These are phyloP conservation scores for Heliamphora exappendiculata DNA, from an alignment of 148 eudicot genomes.

Conservation along the genomic window DNA sequence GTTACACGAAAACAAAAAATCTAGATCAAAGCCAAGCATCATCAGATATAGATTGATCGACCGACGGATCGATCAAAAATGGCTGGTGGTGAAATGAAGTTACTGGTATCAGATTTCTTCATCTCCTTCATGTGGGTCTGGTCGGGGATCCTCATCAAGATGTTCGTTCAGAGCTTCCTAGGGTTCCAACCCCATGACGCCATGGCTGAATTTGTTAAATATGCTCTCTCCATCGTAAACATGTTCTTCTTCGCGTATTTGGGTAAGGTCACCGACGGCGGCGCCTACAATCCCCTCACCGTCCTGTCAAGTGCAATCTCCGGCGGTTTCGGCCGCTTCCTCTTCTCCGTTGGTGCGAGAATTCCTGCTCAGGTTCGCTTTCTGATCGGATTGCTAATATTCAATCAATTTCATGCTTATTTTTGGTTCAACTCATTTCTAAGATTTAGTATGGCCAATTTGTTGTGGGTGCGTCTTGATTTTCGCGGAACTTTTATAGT, in stretches of 20 bases:
- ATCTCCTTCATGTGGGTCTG: conserved; percentile 72
- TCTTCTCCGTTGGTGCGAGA: conserved; percentile 64
- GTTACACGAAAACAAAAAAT: no score
- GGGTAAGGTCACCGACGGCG: conserved; percentile 48
- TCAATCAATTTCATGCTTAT: neutral
- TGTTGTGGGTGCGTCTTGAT: no score
- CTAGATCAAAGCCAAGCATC: no score
- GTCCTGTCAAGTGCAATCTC: conserved; percentile 54
- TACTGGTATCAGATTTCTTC: conserved; percentile 45
- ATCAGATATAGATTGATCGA: neutral
- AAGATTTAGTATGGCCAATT: no score
- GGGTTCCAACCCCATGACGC: conserved; percentile 38
- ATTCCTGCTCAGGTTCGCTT: conserved; percentile 79
- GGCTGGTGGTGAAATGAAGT: conserved; percentile 10
- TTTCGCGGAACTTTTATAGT: no score
- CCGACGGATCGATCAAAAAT: conserved; percentile 2
- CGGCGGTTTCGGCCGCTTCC: conserved; percentile 47
- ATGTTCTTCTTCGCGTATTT: conserved; percentile 60
- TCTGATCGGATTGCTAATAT: neutral
- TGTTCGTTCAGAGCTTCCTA: conserved; percentile 37
- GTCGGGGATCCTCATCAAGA: conserved; percentile 47
- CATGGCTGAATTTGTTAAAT: conserved; percentile 35
- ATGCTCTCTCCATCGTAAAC: conserved; percentile 33
- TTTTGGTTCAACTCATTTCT: neutral
- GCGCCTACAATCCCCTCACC: conserved; percentile 61